Percentiles rank a stretch among this genome's conserved stretches.
Evolutionary conservation across 202 grass and related monocot genomes (phyloP).

Genomic region (Panicum hallii): DNA sequence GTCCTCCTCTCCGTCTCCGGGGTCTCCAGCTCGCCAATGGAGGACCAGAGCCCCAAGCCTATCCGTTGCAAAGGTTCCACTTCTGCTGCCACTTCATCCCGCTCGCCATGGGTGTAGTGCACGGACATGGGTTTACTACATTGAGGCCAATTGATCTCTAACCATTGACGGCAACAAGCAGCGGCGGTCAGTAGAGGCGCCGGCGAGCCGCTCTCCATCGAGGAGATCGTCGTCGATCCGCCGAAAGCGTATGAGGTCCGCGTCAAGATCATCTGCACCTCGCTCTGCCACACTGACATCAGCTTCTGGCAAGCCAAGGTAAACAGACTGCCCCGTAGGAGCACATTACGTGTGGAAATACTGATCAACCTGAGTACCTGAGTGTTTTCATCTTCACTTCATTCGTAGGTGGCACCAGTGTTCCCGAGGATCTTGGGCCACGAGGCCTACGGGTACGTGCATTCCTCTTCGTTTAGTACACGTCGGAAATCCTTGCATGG

Average conservation of each 20-base stretch:
- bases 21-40: constrained; percentile 15
- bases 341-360: neutral
- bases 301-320: constrained; percentile 63
- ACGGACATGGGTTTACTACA: too few species aligned
- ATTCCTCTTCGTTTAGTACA: too few species aligned
- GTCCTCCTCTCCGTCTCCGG: too few species aligned
- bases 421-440: constrained; percentile 70
- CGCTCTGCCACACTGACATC: constrained; percentile 66
- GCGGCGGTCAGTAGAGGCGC: constrained; percentile 62
- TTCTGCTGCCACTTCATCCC: neutral
- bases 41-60: constrained; percentile 39
- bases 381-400: neutral
- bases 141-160: too few species aligned
- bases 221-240: constrained; percentile 69
- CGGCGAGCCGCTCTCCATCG: constrained; percentile 59
- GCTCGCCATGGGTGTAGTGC: neutral
- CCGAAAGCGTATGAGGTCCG: constrained; percentile 63
- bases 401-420: neutral
- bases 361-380: neutral
- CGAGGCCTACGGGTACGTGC: constrained; percentile 70
- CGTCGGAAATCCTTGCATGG: too few species aligned
- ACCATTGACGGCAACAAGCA: neutral
- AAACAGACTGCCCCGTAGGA: neutral
- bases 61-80: constrained; percentile 78
- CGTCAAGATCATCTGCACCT: constrained; percentile 65